These are phyloP conservation scores for Nicotiana otophora DNA, from an alignment of 257 asterid genomes.

Conservation along the genomic window DNA sequence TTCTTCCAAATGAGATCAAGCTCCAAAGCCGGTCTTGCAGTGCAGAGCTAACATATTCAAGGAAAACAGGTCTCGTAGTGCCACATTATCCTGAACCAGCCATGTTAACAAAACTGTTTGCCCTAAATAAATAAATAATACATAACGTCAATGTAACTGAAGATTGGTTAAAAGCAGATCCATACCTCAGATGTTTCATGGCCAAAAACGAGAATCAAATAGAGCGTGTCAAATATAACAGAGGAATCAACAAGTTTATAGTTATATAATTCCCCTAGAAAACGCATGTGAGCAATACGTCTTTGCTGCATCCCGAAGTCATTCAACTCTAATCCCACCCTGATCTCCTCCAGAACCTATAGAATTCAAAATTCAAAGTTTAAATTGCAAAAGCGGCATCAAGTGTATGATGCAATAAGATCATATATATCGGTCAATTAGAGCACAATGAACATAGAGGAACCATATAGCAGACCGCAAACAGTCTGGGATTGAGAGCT, in stretches of 20 bases:
- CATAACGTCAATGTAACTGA: neutral
- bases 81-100: neutral
- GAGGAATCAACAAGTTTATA: constrained; percentile 96
- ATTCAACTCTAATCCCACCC: constrained; percentile 83
- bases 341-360: constrained; percentile 94
- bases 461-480: neutral
- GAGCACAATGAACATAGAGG: constrained; percentile 14
- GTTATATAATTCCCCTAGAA: constrained; percentile 92
- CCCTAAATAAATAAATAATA: neutral
- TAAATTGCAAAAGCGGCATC: neutral
- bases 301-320: constrained; percentile 92
- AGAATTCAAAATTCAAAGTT: constrained; percentile 1
- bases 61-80: neutral
- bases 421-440: constrained; percentile 9
- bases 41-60: neutral
- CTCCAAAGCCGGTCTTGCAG: neutral
- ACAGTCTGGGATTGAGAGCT: neutral
- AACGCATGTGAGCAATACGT: constrained; percentile 88
- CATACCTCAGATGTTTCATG: constrained; percentile 91
- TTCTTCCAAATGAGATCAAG: constrained; percentile 1
- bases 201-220: constrained; percentile 73
- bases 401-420: neutral
- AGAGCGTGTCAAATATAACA: constrained; percentile 86
- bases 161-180: constrained; percentile 7
- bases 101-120: neutral